Evolutionary conservation across 192 early-diverging fungal genomes (phyloP).

Genomic region (Backusella psychrophila): DNA sequence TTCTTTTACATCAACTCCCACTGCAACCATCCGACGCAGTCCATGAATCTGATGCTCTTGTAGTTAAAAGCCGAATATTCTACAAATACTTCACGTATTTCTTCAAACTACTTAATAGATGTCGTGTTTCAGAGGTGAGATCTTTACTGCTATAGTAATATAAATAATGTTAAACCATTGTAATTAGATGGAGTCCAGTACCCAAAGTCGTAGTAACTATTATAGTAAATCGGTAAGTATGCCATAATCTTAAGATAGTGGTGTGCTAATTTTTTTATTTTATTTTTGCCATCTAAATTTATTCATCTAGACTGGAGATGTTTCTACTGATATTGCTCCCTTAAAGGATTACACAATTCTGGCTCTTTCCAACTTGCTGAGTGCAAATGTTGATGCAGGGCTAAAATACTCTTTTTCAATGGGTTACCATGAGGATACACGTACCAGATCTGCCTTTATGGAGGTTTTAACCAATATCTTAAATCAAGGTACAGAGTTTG

Average conservation of each 20-base stretch:
- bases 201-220: not conserved
- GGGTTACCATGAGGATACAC: slow-evolving; percentile 77
- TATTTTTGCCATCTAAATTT: not conserved
- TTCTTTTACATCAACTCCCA: slow-evolving; percentile 64
- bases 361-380: slow-evolving; percentile 74
- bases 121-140: slow-evolving; percentile 52
- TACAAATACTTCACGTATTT: slow-evolving; percentile 76
- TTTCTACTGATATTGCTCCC: slow-evolving; percentile 38
- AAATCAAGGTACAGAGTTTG: slow-evolving; percentile 65
- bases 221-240: not conserved
- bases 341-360: slow-evolving; percentile 70
- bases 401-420: slow-evolving; percentile 74
- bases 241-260: not conserved
- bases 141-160: not conserved
- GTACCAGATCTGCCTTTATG: slow-evolving; percentile 74
- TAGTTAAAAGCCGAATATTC: slow-evolving; percentile 63
- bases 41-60: slow-evolving; percentile 53
- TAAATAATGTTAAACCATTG: slow-evolving; percentile 27
- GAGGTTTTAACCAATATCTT: slow-evolving; percentile 80
- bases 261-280: not conserved
- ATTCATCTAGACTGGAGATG: slow-evolving; percentile 45
- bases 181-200: slow-evolving; percentile 7
- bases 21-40: slow-evolving; percentile 57
- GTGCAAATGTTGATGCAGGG: slow-evolving; percentile 79
- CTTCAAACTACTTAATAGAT: slow-evolving; percentile 66